These are phyloP conservation scores for Phaseolus coccineus DNA, from an alignment of 331 rosid species.

Conservation along the genomic window DNA sequence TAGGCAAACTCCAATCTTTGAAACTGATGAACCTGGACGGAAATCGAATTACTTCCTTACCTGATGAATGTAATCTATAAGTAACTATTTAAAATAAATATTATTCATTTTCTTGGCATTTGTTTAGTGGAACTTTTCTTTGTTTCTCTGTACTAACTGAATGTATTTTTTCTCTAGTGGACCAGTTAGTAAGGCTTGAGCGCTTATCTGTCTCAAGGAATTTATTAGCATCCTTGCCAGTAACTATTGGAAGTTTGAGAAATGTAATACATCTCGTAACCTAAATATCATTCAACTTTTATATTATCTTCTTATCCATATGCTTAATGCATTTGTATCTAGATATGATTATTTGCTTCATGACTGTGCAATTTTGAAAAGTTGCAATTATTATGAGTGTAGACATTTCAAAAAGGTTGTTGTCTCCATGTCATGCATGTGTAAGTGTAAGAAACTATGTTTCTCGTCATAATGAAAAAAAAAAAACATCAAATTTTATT, in stretches of 20 bases:
- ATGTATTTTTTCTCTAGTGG: slow-evolving; percentile 65
- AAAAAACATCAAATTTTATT: slow-evolving; percentile 8
- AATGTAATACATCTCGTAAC: slow-evolving; percentile 60
- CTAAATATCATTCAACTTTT: slow-evolving; percentile 40
- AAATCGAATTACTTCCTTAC: slow-evolving; percentile 80
- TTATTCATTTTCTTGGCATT: slow-evolving; percentile 22
- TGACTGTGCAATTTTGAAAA: slow-evolving; percentile 32
- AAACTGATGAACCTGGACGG: slow-evolving; percentile 86
- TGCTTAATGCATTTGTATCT: slow-evolving; percentile 34
- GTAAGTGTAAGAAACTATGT: slow-evolving; percentile 5
- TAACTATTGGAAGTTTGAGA: slow-evolving; percentile 94
- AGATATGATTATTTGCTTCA: background rate
- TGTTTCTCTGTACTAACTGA: slow-evolving; percentile 41
- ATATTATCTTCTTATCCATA: background rate
- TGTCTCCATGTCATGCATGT: slow-evolving; percentile 7
- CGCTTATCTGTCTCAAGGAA: slow-evolving; percentile 83
- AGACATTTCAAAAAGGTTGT: slow-evolving; percentile 16
- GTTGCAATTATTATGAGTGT: slow-evolving; percentile 10
- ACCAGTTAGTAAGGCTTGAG: slow-evolving; percentile 95
- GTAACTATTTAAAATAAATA: slow-evolving; percentile 18
- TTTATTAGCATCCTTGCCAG: slow-evolving; percentile 70
- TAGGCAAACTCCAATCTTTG: slow-evolving; percentile 91
- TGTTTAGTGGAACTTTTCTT: slow-evolving; percentile 26
- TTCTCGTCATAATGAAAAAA: background rate
- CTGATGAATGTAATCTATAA: slow-evolving; percentile 91